These are phyloP conservation scores for Pelargonium myrrhifolium DNA, from an alignment of 441 rosid genomes.

Conservation along the genomic window DNA sequence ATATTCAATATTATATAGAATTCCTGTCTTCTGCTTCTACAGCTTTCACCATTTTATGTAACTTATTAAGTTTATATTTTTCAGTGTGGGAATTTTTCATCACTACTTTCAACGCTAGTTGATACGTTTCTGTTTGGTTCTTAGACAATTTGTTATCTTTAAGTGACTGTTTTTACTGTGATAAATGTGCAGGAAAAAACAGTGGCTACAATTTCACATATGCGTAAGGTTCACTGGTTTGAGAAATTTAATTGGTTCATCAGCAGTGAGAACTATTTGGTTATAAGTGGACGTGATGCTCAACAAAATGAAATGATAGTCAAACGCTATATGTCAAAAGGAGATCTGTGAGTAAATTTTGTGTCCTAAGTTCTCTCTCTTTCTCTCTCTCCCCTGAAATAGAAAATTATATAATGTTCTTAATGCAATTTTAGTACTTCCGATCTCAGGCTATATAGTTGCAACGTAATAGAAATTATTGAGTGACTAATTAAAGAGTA, in stretches of 20 bases:
- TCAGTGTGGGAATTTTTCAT: no score
- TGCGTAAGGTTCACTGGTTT: constrained; percentile 98
- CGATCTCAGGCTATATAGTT: no score
- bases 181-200: constrained; percentile 61
- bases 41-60: no score
- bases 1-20: no score
- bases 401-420: no score
- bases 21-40: no score
- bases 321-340: constrained; percentile 97
- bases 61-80: no score
- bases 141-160: neutral
- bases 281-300: constrained; percentile 95
- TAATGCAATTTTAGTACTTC: no score
- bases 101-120: no score
- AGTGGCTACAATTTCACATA: constrained; percentile 81
- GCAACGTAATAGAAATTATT: no score
- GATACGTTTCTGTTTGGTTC: no score
- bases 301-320: constrained; percentile 98
- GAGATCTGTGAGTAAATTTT: constrained; percentile 79
- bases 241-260: constrained; percentile 98
- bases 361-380: neutral
- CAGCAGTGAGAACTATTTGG: constrained; percentile 87
- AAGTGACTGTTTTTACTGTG: constrained; percentile 10
- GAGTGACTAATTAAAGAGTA: neutral
- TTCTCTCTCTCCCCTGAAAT: neutral